Evolutionary conservation across 306 rosid genomes (phyloP).

Genomic region (Cicer pinnatifidum): DNA sequence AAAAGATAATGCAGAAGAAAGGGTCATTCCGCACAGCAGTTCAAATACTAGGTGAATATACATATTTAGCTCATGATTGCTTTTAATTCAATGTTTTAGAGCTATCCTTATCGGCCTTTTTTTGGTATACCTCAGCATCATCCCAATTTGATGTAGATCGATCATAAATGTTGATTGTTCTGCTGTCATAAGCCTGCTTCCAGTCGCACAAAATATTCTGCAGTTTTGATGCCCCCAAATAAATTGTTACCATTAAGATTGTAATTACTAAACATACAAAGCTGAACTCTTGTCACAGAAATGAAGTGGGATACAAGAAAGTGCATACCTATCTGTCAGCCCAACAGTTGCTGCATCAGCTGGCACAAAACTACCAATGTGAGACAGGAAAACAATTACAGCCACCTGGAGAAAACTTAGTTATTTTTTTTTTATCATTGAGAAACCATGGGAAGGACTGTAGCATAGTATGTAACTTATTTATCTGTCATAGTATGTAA

Average conservation of each 20-base stretch:
- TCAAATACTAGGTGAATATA: constrained; percentile 36
- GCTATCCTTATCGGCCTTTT: constrained; percentile 27
- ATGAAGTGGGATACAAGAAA: constrained; percentile 39
- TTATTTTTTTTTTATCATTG: neutral
- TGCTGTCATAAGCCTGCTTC: constrained; percentile 89
- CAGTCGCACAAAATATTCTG: constrained; percentile 96
- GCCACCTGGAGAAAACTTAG: constrained; percentile 72
- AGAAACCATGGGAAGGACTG: constrained; percentile 13
- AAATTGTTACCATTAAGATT: constrained; percentile 39
- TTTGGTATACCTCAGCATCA: constrained; percentile 83
- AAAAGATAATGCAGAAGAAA: constrained; percentile 33
- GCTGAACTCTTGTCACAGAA: constrained; percentile 33
- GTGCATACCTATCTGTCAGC: constrained; percentile 84
- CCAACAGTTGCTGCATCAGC: constrained; percentile 98
- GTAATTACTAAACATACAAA: constrained; percentile 16
- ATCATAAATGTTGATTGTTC: constrained; percentile 94
- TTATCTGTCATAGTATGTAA: constrained; percentile 20
- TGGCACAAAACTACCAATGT: constrained; percentile 95
- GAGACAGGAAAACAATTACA: constrained; percentile 86
- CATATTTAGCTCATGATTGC: constrained; percentile 14
- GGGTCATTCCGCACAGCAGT: constrained; percentile 21
- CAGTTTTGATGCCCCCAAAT: constrained; percentile 2
- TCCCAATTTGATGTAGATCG: constrained; percentile 95
- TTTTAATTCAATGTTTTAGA: constrained; percentile 20
- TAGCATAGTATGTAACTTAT: constrained; percentile 8